phyloP scores from a whole-genome alignment of 768 basidiomycete genomes.

The Mrakia hoshinonis region DNA sequence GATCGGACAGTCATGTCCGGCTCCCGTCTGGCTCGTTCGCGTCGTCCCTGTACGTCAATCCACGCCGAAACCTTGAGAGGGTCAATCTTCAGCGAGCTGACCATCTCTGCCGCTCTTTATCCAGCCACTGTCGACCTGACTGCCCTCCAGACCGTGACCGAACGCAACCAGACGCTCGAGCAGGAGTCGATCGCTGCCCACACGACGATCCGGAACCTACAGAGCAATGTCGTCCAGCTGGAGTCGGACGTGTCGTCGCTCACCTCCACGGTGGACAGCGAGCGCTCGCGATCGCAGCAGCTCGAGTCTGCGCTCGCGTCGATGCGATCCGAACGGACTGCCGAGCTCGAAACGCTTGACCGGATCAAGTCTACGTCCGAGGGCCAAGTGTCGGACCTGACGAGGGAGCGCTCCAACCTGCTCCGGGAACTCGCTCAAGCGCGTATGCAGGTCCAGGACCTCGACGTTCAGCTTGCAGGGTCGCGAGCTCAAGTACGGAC shows the following conservation, averaged over 20 bases:
- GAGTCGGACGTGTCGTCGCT: neutral
- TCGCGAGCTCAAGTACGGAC: neutral
- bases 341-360: slow-evolving; percentile 1
- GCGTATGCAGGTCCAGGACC: slow-evolving; percentile 18
- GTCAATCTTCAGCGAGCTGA: neutral
- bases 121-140: slow-evolving; percentile 4
- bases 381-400: slow-evolving; percentile 3
- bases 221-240: neutral
- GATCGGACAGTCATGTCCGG: neutral
- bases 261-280: neutral
- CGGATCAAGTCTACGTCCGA: slow-evolving; percentile 4
- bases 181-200: neutral
- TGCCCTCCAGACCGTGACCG: neutral
- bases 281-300: neutral
- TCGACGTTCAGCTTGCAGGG: slow-evolving; percentile 14
- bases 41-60: neutral
- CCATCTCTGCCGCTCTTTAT: neutral
- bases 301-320: slow-evolving; percentile 7
- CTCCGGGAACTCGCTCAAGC: slow-evolving; percentile 23
- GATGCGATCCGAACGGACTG: neutral
- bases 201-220: neutral
- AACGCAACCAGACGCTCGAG: neutral
- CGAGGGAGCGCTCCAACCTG: neutral
- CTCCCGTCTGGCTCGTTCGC: neutral
- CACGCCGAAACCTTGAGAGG: no score